These are phyloP conservation scores for Xylariaceae sp. DNA, from an alignment of 2,329 filamentous ascomycete species.

Conservation along the genomic window DNA sequence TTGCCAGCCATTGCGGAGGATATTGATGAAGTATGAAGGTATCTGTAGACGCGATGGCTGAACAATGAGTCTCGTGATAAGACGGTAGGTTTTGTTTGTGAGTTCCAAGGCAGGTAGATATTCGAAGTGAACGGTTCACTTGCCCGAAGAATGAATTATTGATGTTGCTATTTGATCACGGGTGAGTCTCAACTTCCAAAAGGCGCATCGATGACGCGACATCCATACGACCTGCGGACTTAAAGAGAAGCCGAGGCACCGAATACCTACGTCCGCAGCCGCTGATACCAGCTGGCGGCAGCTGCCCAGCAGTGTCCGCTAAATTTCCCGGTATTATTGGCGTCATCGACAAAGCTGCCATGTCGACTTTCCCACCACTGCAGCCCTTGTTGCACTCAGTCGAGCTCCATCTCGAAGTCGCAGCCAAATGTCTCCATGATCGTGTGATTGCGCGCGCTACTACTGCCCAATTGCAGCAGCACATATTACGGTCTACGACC, in stretches of 20 bases:
- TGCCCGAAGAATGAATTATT: not conserved
- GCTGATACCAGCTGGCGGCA: not conserved
- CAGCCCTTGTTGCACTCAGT: not conserved
- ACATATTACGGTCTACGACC: not conserved
- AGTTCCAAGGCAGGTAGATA: not conserved
- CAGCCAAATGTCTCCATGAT: not conserved
- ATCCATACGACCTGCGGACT: too few relatives aligned
- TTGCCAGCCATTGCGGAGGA: constrained; percentile 49
- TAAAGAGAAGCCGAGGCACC: not conserved
- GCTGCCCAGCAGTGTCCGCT: not conserved
- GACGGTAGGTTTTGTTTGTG: too few relatives aligned
- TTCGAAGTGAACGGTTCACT: not conserved
- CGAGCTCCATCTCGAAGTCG: not conserved
- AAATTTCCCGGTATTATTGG: not conserved
- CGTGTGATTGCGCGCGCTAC: not conserved
- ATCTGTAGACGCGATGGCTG: not conserved
- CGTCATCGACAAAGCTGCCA: constrained; percentile 4
- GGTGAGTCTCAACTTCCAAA: too few relatives aligned
- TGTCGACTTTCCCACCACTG: not conserved
- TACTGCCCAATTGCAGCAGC: not conserved
- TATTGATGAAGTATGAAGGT: not conserved
- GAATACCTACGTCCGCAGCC: not conserved
- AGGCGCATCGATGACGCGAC: too few relatives aligned
- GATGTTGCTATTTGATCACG: too few relatives aligned
- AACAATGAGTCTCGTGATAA: too few relatives aligned